Evolutionary conservation across 2,329 filamentous ascomycete genomes (phyloP).

Genomic region (Pestalotiopsis sp.): DNA sequence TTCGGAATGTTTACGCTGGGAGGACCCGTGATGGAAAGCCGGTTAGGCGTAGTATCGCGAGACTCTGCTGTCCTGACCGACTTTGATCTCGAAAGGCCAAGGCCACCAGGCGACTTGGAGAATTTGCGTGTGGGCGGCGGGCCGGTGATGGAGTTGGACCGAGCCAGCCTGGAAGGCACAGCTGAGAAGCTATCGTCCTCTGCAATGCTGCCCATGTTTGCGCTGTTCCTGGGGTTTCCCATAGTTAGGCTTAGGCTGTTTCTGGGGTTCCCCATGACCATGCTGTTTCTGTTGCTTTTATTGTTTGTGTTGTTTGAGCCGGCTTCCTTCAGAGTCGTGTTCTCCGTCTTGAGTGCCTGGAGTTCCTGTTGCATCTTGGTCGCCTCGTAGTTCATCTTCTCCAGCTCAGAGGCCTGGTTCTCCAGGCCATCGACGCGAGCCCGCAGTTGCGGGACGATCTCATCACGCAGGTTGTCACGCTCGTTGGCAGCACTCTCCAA

Average conservation of each 20-base stretch:
- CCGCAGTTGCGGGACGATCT: slow-evolving; percentile 79
- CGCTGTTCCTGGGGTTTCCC: too few relatives aligned
- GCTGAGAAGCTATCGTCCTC: slow-evolving; percentile 26
- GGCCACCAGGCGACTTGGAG: slow-evolving; percentile 25
- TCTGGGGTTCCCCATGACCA: too few relatives aligned
- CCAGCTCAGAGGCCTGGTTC: slow-evolving; percentile 70
- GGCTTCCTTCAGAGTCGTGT: slow-evolving; percentile 53
- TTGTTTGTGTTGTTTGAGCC: slow-evolving; percentile 20
- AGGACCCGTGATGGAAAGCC: not conserved
- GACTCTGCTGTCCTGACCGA: slow-evolving; percentile 61
- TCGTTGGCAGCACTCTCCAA: slow-evolving; percentile 83
- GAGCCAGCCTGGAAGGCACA: slow-evolving; percentile 40
- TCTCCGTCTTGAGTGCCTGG: slow-evolving; percentile 68
- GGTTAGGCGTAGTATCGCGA: slow-evolving; percentile 53
- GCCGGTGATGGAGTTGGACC: slow-evolving; percentile 40
- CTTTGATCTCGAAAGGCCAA: slow-evolving; percentile 61
- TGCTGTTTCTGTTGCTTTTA: too few relatives aligned
- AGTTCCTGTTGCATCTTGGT: slow-evolving; percentile 88
- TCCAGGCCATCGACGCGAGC: slow-evolving; percentile 80
- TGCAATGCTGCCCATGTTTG: slow-evolving; percentile 36
- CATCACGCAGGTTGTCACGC: slow-evolving; percentile 87
- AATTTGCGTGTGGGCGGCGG: slow-evolving; percentile 30
- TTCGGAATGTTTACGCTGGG: not conserved
- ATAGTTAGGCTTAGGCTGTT: too few relatives aligned
- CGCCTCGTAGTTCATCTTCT: slow-evolving; percentile 77